Evolutionary conservation across 805 yeast species (phyloP), one percentile per base, ranked within the genome.

Genomic region (Saccharomycopsis malanga): DNA sequence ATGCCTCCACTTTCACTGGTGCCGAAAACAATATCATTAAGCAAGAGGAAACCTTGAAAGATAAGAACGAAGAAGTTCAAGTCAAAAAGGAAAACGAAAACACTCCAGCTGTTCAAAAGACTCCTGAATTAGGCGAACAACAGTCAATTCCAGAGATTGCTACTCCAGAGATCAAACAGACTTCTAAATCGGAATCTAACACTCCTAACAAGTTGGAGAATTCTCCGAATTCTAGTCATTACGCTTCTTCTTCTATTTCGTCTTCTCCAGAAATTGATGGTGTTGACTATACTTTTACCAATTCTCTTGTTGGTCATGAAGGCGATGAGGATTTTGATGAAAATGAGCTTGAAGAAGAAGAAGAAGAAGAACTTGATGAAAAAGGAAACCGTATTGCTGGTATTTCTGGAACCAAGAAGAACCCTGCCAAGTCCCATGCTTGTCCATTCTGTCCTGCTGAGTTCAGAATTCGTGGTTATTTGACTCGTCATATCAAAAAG

Each of bases 381-480:
- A 37, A 41, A 4, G 15, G 15, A 15, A 15, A 37, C 21, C 18
- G 15, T 5, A 17, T 38, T 34, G 39, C 48, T 80, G 67, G 59
- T 87, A 81, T 63, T 76, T 86, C 49, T 86, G 25, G 84, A 95
- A 4, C 96, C 85, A 63, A 79, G 78, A 61, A 76, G 88, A 1
- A 83, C 87, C 15, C 96, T 85, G 61, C 63, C 81, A 42, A 78
- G 79, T 46, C 85, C 83, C 91, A 81, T 60, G 69, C 78, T 39
- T 88, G 97, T 64, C 70, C 76, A 36, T 75, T 79, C 29, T 88
- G 97, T 62, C 71, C 75, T 35, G 76, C 96, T 50, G 95, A 95
- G 2, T 88, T 88, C 65, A 86, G 93, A 14, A 72, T 96, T 50
- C 82, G 89, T 37, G 89, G 89, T 61, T 96, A 88, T 61, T 68